Base-by-base conservation (phyloP, 805 yeast genomes). In the Wickerhamomyces kurtzmanii region DNA sequence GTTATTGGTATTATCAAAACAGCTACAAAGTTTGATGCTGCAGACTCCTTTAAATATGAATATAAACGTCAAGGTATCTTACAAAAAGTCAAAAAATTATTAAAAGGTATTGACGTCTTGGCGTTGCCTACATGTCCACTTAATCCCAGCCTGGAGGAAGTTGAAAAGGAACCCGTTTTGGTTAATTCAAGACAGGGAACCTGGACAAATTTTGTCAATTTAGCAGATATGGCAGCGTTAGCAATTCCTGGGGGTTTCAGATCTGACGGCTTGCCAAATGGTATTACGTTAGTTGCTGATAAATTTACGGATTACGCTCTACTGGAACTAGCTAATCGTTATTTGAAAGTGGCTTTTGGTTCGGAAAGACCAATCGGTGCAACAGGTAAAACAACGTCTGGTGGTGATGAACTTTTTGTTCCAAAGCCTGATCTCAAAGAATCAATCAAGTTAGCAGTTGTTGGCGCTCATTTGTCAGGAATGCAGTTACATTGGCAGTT, bases 181-280 rank as follows among this genome's bases (percentile, higher is more conserved):
- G 72, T 86, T 43, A 89, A 89, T 62, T 83, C 96, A 5, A 65
- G 66, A 47, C 98, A 91, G 59, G 98, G 98, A 18, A 86, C 96
- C n/a, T 89, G 94, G 78, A 89, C 97, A 17, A 89, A 89, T 58
- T 91, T 91, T 52, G 96, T 84, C 43, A 89, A 91, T 53, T 68
- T 89, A 50, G 94, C 96, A 4, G 97, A 89, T 48, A 56, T 87
- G 62, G 78, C 93, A 20, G 97, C 95, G 1, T 62, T 89, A 43
- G 85, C 97, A 1, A 66, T 89, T 31, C 97, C 98, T 15, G 81
- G 78, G 15, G 96, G 94, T 3, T 89, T 85, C 68, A 67, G 87
- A 49, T 42, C 68, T 2, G 96, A 89, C 52, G 94, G 94, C 4
- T 55, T 89, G 40, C 96, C 97, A 7, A 78, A 74, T 37, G 97